Conservation (phyloP, 306 rosid species). For the Fragaria iinumae region DNA sequence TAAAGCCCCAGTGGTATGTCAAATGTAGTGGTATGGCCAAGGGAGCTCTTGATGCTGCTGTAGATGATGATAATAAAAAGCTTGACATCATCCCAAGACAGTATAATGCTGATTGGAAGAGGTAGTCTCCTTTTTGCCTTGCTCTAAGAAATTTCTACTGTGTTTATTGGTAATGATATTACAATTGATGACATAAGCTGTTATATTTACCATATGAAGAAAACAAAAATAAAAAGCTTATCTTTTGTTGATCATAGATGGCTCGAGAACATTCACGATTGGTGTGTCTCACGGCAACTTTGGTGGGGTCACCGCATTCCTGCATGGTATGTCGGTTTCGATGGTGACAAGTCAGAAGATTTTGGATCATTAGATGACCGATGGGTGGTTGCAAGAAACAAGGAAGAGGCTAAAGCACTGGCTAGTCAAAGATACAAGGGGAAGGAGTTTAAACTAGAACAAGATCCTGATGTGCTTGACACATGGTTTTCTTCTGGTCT, state of each 20-base stretch:
- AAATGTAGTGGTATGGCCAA: conserved; percentile 63
- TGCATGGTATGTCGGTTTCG: conserved; percentile 80
- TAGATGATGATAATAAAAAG: conserved; percentile 56
- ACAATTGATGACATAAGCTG: background rate
- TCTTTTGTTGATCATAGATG: conserved; percentile 55
- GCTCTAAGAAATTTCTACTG: background rate
- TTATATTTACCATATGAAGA: background rate
- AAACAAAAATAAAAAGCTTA: background rate
- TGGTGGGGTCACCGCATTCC: conserved; percentile 99
- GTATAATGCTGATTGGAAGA: conserved; percentile 87
- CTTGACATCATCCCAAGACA: conserved; percentile 79
- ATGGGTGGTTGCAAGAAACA: conserved; percentile 85
- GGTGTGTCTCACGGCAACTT: conserved; percentile 94
- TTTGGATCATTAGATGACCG: conserved; percentile 68
- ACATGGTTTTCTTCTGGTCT: conserved; percentile 99
- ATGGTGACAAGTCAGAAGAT: conserved; percentile 67
- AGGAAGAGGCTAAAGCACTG: conserved; percentile 64
- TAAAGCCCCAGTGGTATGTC: conserved; percentile 95
- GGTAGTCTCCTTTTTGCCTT: conserved; percentile 28
- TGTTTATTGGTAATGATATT: background rate
- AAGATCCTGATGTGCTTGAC: conserved; percentile 96
- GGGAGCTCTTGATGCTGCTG: conserved; percentile 72
- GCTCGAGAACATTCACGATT: conserved; percentile 89
- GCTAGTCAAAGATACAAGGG: conserved; percentile 54
- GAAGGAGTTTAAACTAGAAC: conserved; percentile 58